Percentiles rank a stretch among this genome's conserved stretches.
Evolutionary conservation across 306 rosid genomes (phyloP).

Genomic region (Prunus davidiana): DNA sequence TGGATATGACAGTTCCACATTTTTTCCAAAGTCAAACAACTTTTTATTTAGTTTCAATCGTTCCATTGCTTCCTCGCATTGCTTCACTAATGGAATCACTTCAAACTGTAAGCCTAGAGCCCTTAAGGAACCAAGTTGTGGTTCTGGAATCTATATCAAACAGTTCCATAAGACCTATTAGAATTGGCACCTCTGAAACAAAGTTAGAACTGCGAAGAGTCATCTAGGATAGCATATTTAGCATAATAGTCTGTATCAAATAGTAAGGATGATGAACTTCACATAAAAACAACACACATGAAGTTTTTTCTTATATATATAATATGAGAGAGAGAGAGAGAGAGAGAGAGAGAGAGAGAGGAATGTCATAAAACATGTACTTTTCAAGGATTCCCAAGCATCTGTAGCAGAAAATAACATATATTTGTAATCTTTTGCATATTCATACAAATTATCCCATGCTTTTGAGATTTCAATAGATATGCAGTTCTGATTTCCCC

Average conservation of each 20-base stretch:
- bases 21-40: conserved; percentile 46
- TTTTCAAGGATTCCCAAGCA: conserved; percentile 1
- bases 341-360: not conserved
- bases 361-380: not conserved
- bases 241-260: not conserved
- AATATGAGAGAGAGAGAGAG: not conserved
- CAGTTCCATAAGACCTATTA: conserved; percentile 26
- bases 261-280: not conserved
- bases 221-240: not conserved
- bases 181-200: not conserved
- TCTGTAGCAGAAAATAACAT: not conserved
- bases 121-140: conserved; percentile 67
- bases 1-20: conserved; percentile 61
- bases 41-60: conserved; percentile 52
- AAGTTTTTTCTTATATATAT: not conserved
- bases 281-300: not conserved
- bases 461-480: not conserved
- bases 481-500: not conserved
- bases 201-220: not conserved
- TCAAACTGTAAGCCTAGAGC: conserved; percentile 70
- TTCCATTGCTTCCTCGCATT: conserved; percentile 69
- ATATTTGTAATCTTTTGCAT: not conserved
- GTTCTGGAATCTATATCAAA: conserved; percentile 55
- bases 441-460: not conserved
- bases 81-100: conserved; percentile 69